phyloP scores from a whole-genome alignment of 2,329 filamentous ascomycete species.

The Septoria linicola region DNA sequence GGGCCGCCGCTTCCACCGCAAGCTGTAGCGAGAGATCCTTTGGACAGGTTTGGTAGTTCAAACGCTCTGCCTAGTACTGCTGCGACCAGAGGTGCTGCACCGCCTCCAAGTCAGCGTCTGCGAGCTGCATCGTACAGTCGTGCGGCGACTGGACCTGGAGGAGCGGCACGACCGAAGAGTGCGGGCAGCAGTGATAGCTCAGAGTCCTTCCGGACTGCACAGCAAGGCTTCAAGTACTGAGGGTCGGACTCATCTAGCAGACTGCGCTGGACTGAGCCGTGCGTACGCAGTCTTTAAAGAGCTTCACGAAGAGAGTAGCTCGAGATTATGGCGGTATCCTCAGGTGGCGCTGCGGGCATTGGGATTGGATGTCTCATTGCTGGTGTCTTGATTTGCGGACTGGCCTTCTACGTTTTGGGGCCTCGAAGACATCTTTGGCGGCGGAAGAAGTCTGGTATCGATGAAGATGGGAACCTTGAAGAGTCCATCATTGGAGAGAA shows the following conservation, averaged over 20 bases:
- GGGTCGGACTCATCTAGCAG: conserved; percentile 6
- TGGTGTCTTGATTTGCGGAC: conserved; percentile 5
- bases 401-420: conserved; percentile 10
- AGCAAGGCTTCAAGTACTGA: conserved; percentile 15
- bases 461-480: conserved; percentile 3
- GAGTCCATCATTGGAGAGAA: conserved; percentile 7
- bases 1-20: conserved; percentile 2
- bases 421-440: conserved; percentile 1
- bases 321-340: conserved; percentile 1
- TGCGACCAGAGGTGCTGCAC: too few species aligned
- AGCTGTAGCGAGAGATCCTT: conserved; percentile 9
- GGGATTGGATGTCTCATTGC: conserved; percentile 14
- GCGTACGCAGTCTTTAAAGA: conserved; percentile 11
- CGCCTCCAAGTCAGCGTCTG: too few species aligned
- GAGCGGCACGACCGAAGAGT: not conserved
- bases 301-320: not conserved
- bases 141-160: not conserved
- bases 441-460: conserved; percentile 1
- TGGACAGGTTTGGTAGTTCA: conserved; percentile 1
- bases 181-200: conserved; percentile 6
- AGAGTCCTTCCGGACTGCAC: conserved; percentile 15
- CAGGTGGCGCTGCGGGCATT: conserved; percentile 13
- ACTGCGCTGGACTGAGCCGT: conserved; percentile 14
- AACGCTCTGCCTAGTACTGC: not conserved
- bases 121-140: conserved; percentile 7